These are phyloP conservation scores for Lecanicillium sp. DNA, from an alignment of 2,329 filamentous ascomycete species.

Conservation along the genomic window DNA sequence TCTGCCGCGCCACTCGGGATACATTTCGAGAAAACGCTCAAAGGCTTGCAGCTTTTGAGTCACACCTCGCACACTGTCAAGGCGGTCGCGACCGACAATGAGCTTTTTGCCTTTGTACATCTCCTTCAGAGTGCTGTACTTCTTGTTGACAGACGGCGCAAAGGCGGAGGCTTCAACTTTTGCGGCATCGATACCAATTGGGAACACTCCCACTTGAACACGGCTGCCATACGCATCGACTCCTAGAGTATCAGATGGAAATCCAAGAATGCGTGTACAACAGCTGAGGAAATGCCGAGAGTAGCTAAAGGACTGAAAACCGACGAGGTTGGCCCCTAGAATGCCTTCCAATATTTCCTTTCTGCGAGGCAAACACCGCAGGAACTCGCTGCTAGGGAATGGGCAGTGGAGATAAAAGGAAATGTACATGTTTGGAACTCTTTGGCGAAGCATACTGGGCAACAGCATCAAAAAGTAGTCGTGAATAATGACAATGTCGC, in stretches of 20 bases:
- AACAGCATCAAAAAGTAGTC: slow-evolving; percentile 91
- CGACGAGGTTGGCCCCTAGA: slow-evolving; percentile 83
- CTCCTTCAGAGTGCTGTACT: slow-evolving; percentile 63
- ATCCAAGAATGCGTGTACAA: slow-evolving; percentile 85
- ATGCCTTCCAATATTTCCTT: slow-evolving; percentile 89
- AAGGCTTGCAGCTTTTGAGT: slow-evolving; percentile 95
- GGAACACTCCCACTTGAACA: slow-evolving; percentile 87
- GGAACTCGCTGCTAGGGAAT: slow-evolving; percentile 93
- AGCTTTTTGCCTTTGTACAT: slow-evolving; percentile 87
- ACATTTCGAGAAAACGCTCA: slow-evolving; percentile 81
- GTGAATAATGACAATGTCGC: slow-evolving; percentile 86
- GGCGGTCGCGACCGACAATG: slow-evolving; percentile 87
- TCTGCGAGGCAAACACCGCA: slow-evolving; percentile 77
- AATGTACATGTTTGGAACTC: slow-evolving; percentile 82
- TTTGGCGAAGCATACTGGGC: slow-evolving; percentile 79
- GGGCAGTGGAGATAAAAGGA: slow-evolving; percentile 91
- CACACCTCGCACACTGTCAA: slow-evolving; percentile 87
- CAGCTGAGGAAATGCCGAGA: slow-evolving; percentile 91
- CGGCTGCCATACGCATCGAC: slow-evolving; percentile 85
- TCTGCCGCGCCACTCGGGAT: slow-evolving; percentile 85
- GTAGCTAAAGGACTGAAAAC: slow-evolving; percentile 93
- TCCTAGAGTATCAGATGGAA: slow-evolving; percentile 74
- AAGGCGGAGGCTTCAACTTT: slow-evolving; percentile 71
- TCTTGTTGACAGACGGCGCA: slow-evolving; percentile 58
- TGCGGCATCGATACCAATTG: slow-evolving; percentile 86